phyloP scores from a whole-genome alignment of 495 filamentous ascomycete species.

The Ramalina intermedia region DNA sequence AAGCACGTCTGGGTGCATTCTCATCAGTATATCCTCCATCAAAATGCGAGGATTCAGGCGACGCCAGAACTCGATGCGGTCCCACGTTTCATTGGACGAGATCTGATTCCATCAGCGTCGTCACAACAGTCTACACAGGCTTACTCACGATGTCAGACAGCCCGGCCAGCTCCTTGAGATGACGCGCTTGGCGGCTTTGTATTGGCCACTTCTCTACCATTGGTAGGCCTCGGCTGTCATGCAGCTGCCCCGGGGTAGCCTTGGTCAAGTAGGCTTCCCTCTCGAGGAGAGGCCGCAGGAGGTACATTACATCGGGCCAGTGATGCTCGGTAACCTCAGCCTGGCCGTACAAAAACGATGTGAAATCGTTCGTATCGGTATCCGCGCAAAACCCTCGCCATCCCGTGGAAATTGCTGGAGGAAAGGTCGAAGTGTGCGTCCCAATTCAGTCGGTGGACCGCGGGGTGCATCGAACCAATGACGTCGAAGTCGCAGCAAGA shows the following conservation, averaged over 20 bases:
- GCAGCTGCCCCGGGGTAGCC: neutral
- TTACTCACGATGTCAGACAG: neutral
- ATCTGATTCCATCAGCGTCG: neutral
- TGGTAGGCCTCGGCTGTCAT: neutral
- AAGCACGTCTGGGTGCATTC: neutral
- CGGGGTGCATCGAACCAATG: too few species aligned
- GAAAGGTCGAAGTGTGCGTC: too few species aligned
- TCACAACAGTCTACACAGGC: neutral
- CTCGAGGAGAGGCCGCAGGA: neutral
- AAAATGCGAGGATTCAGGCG: neutral
- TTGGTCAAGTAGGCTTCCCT: neutral
- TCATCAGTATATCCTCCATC: neutral
- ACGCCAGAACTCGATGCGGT: neutral
- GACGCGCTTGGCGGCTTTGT: neutral
- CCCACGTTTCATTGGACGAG: neutral
- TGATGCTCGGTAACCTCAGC: neutral
- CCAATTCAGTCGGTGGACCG: too few species aligned
- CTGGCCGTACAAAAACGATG: conserved; percentile 3
- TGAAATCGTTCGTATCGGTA: neutral
- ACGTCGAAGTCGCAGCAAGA: too few species aligned
- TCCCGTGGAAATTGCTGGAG: too few species aligned
- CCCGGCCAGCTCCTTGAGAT: conserved; percentile 1
- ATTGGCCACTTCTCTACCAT: conserved; percentile 2
- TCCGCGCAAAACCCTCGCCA: too few species aligned
- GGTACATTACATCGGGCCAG: conserved; percentile 4